Evolutionary conservation across 1,139 yeast species (phyloP).

Genomic region (Kazachstania sp.): DNA sequence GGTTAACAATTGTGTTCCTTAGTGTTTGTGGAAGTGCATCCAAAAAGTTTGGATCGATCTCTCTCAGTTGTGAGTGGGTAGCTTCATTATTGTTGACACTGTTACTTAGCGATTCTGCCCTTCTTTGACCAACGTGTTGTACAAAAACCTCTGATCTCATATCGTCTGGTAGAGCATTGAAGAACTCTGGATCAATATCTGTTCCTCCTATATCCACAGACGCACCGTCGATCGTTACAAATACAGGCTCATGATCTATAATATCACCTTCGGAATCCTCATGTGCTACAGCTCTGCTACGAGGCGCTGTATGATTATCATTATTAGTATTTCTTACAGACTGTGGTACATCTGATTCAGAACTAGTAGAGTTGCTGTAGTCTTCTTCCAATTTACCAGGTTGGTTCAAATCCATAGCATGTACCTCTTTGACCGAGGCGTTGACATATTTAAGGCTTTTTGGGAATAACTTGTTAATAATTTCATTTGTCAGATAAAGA

Average conservation of each 20-base stretch:
- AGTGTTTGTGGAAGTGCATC: slow-evolving; percentile 72
- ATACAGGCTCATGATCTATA: slow-evolving; percentile 42
- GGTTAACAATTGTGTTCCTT: slow-evolving; percentile 48
- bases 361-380: too few species aligned
- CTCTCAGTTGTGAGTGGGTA: slow-evolving; percentile 39
- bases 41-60: slow-evolving; percentile 73
- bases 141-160: slow-evolving; percentile 90
- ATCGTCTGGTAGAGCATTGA: slow-evolving; percentile 85
- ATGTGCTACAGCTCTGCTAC: background rate
- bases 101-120: slow-evolving; percentile 40
- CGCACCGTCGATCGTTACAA: slow-evolving; percentile 68
- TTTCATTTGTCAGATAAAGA: slow-evolving; percentile 40
- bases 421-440: background rate
- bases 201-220: slow-evolving; percentile 83
- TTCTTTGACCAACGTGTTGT: slow-evolving; percentile 68
- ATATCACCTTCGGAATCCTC: background rate
- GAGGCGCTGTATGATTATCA: background rate
- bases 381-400: too few species aligned
- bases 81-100: slow-evolving; percentile 11
- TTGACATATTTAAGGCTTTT: slow-evolving; percentile 32
- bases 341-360: too few species aligned
- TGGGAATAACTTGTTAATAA: slow-evolving; percentile 46
- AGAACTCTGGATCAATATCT: slow-evolving; percentile 85
- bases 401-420: too few species aligned
- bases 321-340: slow-evolving; percentile 45